Evolutionary conservation across 2,329 filamentous ascomycete species (phyloP), one percentile per base, ranked within the genome.

Genomic region (Zymoseptoria pseudotritici): DNA sequence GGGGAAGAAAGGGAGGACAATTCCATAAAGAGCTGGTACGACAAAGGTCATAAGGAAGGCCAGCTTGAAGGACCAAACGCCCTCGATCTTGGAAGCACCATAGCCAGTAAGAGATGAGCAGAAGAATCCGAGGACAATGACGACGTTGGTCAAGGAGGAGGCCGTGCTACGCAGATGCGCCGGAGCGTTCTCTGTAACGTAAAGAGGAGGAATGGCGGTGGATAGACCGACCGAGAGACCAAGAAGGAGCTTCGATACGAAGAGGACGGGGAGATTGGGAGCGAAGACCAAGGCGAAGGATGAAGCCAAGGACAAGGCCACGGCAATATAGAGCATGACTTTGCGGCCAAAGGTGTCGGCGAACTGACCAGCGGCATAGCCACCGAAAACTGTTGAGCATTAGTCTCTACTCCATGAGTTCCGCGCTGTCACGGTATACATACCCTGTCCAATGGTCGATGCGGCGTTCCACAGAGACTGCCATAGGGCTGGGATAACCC

Each of bases 1-100:
- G 0, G 91, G 91, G 82, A 96, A 87, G 57, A 70, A 69, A 6
- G 67, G 67, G 11, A 68, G 60, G 20, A 63, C 67, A 29, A 66
- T 56, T 20, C 62, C 56, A 42, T 68, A 68, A 1, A 66, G 21
- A 13, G 61, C 62, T 19, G 68, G 68, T 21, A 70, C 63, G 17
- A 64, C 26, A 55, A 69, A 69, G 6, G 68, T 69, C 61, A 67
- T 65, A 51, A 58, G 59, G 58, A 70, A 70, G 6, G 67, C 67
- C 6, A 69, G 53, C 26, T 58, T 63, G 62, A 63, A 68, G 7
- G 64, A 66, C 66, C 66, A 68, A 9, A 56, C 59, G 55, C 64
- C 65, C 52, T 58, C 24, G 50, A 70, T 70, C 50, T 67, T 62
- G 9, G 66, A 67, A 9, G 65, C 61, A 26, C 66, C 66, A 42